Evolutionary conservation across 768 basidiomycete species (phyloP).

Genomic region (Pleurotus giganteus): DNA sequence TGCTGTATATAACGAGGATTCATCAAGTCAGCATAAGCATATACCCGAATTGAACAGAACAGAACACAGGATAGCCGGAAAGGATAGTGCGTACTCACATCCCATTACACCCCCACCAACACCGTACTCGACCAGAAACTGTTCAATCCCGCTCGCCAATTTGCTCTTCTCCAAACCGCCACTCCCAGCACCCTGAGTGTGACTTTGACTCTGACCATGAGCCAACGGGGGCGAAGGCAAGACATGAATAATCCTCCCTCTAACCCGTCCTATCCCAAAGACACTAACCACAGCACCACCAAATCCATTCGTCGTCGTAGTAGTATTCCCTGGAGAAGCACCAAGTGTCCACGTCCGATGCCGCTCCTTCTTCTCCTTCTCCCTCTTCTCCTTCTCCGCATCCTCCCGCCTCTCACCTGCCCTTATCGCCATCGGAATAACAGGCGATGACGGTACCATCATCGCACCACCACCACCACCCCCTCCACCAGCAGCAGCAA

Average conservation of each 20-base stretch:
- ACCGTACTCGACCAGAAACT: slow-evolving; percentile 2
- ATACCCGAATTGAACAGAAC: too few species aligned
- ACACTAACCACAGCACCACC: background rate
- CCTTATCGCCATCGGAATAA: background rate
- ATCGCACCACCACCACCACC: background rate
- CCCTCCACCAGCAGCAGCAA: background rate
- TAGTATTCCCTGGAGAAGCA: background rate
- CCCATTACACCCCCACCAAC: background rate
- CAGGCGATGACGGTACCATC: too few species aligned
- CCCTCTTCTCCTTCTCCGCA: background rate
- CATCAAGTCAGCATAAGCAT: background rate
- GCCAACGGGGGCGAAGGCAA: background rate
- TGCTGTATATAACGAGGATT: background rate
- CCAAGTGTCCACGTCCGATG: slow-evolving; percentile 3
- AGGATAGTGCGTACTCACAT: background rate
- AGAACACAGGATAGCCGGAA: background rate
- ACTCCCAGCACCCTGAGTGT: background rate
- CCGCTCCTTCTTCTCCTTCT: background rate
- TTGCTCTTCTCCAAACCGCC: background rate
- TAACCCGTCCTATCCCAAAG: background rate
- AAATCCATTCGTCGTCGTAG: background rate
- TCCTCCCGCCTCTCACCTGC: too few species aligned
- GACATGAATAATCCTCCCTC: slow-evolving; percentile 2
- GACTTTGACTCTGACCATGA: background rate
- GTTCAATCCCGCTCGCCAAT: slow-evolving; percentile 5